phyloP scores from a whole-genome alignment of 768 basidiomycete species.

The Trametes maxima region DNA sequence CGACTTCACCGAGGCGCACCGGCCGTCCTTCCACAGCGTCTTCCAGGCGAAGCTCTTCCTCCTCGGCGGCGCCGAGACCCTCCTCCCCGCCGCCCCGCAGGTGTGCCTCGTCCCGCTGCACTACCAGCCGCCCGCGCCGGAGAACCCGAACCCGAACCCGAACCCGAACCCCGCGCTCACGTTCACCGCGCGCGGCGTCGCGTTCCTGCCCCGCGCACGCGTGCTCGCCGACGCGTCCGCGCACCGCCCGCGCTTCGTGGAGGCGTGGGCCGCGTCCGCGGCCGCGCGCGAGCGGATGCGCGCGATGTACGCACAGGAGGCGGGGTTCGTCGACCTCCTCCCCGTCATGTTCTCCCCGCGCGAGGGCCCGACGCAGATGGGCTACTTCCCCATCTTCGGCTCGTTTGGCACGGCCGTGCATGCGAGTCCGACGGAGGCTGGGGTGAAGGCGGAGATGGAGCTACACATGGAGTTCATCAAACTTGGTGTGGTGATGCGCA shows the following conservation, averaged over 20 bases:
- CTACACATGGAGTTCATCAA: neutral
- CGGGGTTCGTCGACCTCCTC: neutral
- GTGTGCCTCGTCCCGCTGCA: neutral
- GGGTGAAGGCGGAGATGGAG: neutral
- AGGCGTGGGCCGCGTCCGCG: neutral
- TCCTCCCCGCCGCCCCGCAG: neutral
- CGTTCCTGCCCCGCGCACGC: neutral
- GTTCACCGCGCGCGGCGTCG: neutral
- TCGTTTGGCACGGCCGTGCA: neutral
- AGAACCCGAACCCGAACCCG: neutral
- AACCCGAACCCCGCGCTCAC: neutral
- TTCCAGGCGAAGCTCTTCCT: neutral
- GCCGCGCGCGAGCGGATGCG: neutral
- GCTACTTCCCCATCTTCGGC: neutral
- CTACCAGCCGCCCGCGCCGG: neutral
- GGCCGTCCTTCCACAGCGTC: neutral
- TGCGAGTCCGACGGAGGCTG: too few relatives aligned
- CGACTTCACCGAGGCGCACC: constrained; percentile 1
- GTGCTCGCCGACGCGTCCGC: neutral
- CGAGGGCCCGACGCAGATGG: neutral
- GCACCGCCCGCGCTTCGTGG: neutral
- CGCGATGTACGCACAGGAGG: neutral
- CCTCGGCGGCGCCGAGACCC: neutral
- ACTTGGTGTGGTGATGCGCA: neutral
- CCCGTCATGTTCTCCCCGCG: neutral